Percentiles rank a stretch among this genome's conserved stretches.
Evolutionary conservation across 78 protist genomes (phyloP).

Genomic region (Planoprotostelium fungivorum): DNA sequence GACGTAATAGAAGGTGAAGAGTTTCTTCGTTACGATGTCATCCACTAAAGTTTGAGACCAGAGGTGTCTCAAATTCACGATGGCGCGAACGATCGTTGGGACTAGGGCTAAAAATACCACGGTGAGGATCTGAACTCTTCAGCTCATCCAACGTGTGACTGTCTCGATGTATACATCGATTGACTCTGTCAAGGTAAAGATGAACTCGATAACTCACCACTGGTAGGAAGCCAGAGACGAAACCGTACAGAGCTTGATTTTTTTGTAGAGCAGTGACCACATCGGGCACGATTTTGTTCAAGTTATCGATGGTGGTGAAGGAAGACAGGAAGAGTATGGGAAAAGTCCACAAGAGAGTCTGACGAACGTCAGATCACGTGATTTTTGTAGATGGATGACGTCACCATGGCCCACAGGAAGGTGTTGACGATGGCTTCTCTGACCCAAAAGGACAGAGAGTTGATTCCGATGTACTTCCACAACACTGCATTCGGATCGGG

Average conservation of each 20-base stretch:
- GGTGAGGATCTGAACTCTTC: neutral
- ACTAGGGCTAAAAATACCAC: neutral
- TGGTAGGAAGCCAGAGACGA: neutral
- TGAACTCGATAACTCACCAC: neutral
- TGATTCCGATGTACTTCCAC: neutral
- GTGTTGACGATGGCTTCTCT: neutral
- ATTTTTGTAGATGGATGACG: neutral
- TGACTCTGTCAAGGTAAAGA: neutral
- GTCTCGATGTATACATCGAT: neutral
- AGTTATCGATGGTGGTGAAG: neutral
- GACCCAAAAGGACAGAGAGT: neutral
- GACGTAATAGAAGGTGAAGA: neutral
- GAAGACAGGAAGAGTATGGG: neutral
- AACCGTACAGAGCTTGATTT: neutral
- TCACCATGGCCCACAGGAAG: neutral
- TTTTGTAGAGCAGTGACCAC: neutral
- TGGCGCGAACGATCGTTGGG: neutral
- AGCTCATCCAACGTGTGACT: neutral
- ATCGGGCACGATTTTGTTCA: neutral
- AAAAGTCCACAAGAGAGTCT: neutral
- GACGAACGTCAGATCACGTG: neutral
- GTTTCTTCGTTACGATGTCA: neutral
- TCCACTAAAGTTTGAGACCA: neutral
- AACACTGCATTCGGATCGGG: neutral
- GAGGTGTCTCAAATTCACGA: neutral